Percentiles rank a stretch among this genome's conserved stretches.
These are phyloP conservation scores for Kwoniella sp. DNA, from an alignment of 768 basidiomycete genomes.

Conservation along the genomic window DNA sequence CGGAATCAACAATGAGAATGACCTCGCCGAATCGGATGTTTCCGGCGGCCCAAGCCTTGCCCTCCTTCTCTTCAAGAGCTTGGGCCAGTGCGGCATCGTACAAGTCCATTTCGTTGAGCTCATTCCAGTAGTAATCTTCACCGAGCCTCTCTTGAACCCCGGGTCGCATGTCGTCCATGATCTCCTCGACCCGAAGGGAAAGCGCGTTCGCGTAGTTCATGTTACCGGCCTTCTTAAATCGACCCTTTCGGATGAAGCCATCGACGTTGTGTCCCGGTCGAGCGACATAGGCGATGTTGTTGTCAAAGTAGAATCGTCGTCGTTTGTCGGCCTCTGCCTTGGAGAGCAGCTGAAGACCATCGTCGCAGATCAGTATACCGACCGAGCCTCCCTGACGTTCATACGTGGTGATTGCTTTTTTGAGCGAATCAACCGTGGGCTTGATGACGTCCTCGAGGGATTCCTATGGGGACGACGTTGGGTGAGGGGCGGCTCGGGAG, in stretches of 20 bases:
- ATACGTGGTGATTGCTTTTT: slow-evolving; percentile 83
- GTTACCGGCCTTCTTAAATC: slow-evolving; percentile 80
- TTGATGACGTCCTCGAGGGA: slow-evolving; percentile 56
- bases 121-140: slow-evolving; percentile 54
- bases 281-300: slow-evolving; percentile 76
- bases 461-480: slow-evolving; percentile 25
- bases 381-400: slow-evolving; percentile 80
- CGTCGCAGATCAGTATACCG: slow-evolving; percentile 64
- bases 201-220: slow-evolving; percentile 77
- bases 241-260: slow-evolving; percentile 74
- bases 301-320: slow-evolving; percentile 65
- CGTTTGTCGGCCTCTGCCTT: slow-evolving; percentile 65
- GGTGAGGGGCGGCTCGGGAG: neutral
- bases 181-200: slow-evolving; percentile 60
- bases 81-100: slow-evolving; percentile 66
- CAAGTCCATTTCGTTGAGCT: slow-evolving; percentile 63
- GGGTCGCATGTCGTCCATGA: slow-evolving; percentile 55
- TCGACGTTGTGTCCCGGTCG: slow-evolving; percentile 67
- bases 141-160: slow-evolving; percentile 48
- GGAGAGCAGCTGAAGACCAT: slow-evolving; percentile 67
- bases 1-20: slow-evolving; percentile 76
- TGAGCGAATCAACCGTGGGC: slow-evolving; percentile 62
- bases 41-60: slow-evolving; percentile 67
- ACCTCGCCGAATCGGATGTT: slow-evolving; percentile 60
- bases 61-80: slow-evolving; percentile 66